A percentile compares a stretch with the other conserved stretches of the same genome.
phyloP scores from a whole-genome alignment of 1,139 yeast genomes.

The Sugiyamaella novakii region DNA sequence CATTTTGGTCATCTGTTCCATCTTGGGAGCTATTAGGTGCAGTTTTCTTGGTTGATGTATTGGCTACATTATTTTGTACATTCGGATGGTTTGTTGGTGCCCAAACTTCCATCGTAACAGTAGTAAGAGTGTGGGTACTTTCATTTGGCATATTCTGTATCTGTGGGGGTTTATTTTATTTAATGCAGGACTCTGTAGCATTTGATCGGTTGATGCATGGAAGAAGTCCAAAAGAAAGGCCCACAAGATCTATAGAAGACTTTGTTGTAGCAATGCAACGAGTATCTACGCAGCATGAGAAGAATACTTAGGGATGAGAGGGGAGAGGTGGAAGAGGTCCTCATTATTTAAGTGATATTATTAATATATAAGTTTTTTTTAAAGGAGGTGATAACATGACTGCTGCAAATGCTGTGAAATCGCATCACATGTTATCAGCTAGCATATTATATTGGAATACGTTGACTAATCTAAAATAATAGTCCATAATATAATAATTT shows the following conservation, averaged over 20 bases:
- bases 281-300: slow-evolving; percentile 97
- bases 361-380: background rate
- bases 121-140: slow-evolving; percentile 67
- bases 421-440: too few relatives aligned
- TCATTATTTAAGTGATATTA: background rate
- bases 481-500: too few relatives aligned
- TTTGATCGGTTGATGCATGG: slow-evolving; percentile 96
- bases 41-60: slow-evolving; percentile 65
- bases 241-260: slow-evolving; percentile 88
- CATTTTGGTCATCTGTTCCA: slow-evolving; percentile 71
- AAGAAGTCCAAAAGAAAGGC: slow-evolving; percentile 65
- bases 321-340: background rate
- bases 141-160: slow-evolving; percentile 72
- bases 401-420: too few relatives aligned
- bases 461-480: too few relatives aligned
- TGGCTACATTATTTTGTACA: slow-evolving; percentile 69
- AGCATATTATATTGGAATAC: too few relatives aligned
- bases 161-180: slow-evolving; percentile 69
- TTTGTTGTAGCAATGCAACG: slow-evolving; percentile 97
- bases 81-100: slow-evolving; percentile 75
- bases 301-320: slow-evolving; percentile 41
- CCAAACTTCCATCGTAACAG: slow-evolving; percentile 69
- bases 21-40: slow-evolving; percentile 77
- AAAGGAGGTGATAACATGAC: too few relatives aligned
- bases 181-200: slow-evolving; percentile 76